A percentile compares a stretch with the other conserved stretches of the same genome.
These are phyloP conservation scores for Neurospora intermedia DNA, from an alignment of 495 filamentous ascomycete genomes.

Conservation along the genomic window DNA sequence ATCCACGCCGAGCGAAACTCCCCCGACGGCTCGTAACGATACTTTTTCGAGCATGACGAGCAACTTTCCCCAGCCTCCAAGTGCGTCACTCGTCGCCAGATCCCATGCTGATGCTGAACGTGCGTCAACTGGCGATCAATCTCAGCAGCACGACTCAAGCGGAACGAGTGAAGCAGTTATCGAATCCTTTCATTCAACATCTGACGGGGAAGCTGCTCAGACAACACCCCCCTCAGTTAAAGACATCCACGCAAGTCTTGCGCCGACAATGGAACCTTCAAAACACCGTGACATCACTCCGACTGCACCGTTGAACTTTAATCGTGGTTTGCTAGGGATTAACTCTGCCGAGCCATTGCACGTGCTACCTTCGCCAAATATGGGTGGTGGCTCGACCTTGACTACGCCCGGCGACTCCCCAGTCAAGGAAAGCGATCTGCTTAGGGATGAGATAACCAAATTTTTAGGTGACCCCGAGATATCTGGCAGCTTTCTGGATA, in stretches of 20 bases:
- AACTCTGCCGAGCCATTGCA: slow-evolving; percentile 4
- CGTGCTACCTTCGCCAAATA: slow-evolving; percentile 22
- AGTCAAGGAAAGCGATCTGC: slow-evolving; percentile 63
- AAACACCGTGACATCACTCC: slow-evolving; percentile 26
- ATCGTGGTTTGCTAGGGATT: slow-evolving; percentile 13
- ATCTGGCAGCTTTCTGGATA: slow-evolving; percentile 2
- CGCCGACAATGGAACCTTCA: slow-evolving; percentile 10
- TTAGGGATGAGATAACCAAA: slow-evolving; percentile 72
- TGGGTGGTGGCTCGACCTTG: slow-evolving; percentile 42
- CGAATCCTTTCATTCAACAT: neutral
- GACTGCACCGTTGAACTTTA: slow-evolving; percentile 40
- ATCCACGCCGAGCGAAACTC: slow-evolving; percentile 18
- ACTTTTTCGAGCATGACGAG: slow-evolving; percentile 1
- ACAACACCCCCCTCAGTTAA: neutral
- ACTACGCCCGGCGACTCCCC: slow-evolving; percentile 46
- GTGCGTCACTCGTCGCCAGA: neutral
- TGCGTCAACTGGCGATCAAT: neutral
- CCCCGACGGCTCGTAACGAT: slow-evolving; percentile 10
- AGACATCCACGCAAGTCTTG: slow-evolving; percentile 1
- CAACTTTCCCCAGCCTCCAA: neutral
- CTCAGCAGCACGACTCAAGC: neutral
- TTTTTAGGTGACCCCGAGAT: slow-evolving; percentile 47
- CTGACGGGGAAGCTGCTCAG: neutral
- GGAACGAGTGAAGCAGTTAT: neutral
- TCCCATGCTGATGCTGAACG: slow-evolving; percentile 1